These are phyloP conservation scores for Thozetella sp. DNA, from an alignment of 495 filamentous ascomycete species.

Conservation along the genomic window DNA sequence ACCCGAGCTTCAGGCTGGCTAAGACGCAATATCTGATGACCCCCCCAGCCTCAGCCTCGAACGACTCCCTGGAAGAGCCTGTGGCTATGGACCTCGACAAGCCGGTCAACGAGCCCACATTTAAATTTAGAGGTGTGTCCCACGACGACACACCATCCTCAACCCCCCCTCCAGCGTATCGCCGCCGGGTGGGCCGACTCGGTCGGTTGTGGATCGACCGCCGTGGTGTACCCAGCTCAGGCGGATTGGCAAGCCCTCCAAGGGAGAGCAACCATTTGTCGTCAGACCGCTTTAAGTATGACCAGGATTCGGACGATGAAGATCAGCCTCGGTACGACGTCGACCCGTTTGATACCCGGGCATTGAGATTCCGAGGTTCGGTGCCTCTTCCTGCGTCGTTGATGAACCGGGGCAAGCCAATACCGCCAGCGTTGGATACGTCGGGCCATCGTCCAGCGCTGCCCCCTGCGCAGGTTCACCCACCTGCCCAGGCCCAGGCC, in stretches of 20 bases:
- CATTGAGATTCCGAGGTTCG: conserved; percentile 73
- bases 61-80: conserved; percentile 55
- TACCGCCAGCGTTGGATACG: conserved; percentile 3
- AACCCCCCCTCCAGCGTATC: conserved; percentile 68
- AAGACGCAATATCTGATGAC: conserved; percentile 84
- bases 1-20: conserved; percentile 63
- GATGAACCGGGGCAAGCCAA: conserved; percentile 17
- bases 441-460: conserved; percentile 1
- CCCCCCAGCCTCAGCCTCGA: conserved; percentile 79
- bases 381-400: conserved; percentile 54
- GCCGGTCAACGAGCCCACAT: conserved; percentile 20
- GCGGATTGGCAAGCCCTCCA: conserved; percentile 47
- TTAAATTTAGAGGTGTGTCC: conserved; percentile 34
- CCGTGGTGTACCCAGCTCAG: conserved; percentile 34
- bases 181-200: conserved; percentile 76
- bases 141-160: conserved; percentile 34
- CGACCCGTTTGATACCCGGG: conserved; percentile 69
- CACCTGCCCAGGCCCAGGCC: not conserved
- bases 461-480: not conserved
- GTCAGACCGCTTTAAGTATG: conserved; percentile 82
- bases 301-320: conserved; percentile 73
- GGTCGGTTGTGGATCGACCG: conserved; percentile 84
- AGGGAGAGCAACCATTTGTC: conserved; percentile 51
- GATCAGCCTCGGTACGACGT: conserved; percentile 64
- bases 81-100: conserved; percentile 37